Base-by-base conservation (phyloP, 2,329 filamentous ascomycete genomes). In the Talaromyces piceae region DNA sequence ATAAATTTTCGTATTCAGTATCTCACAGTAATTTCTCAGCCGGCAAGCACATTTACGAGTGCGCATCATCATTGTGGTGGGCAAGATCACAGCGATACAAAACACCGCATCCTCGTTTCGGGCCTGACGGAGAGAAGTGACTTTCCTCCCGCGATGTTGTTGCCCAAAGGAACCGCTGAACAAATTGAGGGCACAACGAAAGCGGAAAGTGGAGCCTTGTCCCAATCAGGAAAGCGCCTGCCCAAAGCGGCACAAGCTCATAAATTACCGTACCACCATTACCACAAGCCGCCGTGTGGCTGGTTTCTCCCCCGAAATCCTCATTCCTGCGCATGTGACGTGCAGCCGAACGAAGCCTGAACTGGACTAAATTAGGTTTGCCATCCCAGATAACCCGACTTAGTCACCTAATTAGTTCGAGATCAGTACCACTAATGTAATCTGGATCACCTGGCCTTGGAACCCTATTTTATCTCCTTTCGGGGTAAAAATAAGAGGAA, bases 241-340 rank as follows among this genome's bases (percentile, higher is more conserved):
- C 33, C 33, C 33, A 8, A 37, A 46, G 25, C 44, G 26, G 30
- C n/a, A n/a, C n/a, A n/a, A n/a, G n/a, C n/a, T n/a, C n/a, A n/a
- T n/a, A n/a, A n/a, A n/a, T n/a, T n/a, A n/a, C n/a, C n/a, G n/a
- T n/a, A n/a, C n/a, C n/a, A n/a, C n/a, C n/a, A n/a, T n/a, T n/a
- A n/a, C n/a, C n/a, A n/a, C n/a, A n/a, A n/a, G n/a, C n/a, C n/a
- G n/a, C 12, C 8, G n/a, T n/a, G 43, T 30, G 43, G 43, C 43
- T 43, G 41, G 41, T n/a, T n/a, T n/a, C n/a, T n/a, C n/a, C n/a
- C n/a, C n/a, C n/a, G n/a, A n/a, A n/a, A n/a, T n/a, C n/a, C 26
- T 25, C 28, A 26, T 28, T 25, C 33, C 41, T 44, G 50, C n/a
- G n/a, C 50, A 52, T 52, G 50, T 52, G 50, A 52, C 50, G 16